A percentile compares a stretch with the other conserved stretches of the same genome.
phyloP scores from a whole-genome alignment of 2,329 filamentous ascomycete species.

The Calonectria pauciramosa region DNA sequence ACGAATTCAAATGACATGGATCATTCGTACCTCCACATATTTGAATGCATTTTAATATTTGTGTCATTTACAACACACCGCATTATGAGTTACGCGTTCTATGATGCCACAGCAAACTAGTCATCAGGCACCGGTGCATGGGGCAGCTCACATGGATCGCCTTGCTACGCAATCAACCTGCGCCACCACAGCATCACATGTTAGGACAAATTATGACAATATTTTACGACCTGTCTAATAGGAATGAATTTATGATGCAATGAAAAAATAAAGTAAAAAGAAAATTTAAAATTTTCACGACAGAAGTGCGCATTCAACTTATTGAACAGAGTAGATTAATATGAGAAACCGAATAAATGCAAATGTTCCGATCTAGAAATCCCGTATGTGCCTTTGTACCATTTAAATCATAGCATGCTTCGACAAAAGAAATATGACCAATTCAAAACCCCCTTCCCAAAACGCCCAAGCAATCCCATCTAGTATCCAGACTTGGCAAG shows the following conservation, averaged over 20 bases:
- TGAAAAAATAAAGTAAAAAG: too few species aligned
- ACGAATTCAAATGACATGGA: neutral
- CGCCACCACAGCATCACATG: neutral
- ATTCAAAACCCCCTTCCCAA: neutral
- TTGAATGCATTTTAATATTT: neutral
- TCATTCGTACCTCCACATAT: neutral
- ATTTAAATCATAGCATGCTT: neutral
- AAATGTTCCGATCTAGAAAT: neutral
- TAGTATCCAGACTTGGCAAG: slow-evolving; percentile 43
- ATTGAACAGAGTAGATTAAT: neutral
- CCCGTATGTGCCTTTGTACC: neutral
- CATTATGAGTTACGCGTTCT: neutral
- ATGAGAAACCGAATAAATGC: neutral
- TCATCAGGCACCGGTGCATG: neutral
- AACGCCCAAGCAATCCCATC: neutral
- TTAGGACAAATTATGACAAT: neutral
- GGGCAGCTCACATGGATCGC: neutral
- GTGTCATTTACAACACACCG: neutral
- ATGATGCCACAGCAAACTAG: neutral
- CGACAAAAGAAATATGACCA: neutral
- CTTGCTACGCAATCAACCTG: neutral
- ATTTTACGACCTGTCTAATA: neutral
- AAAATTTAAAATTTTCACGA: neutral
- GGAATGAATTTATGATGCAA: too few species aligned
- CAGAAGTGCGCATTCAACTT: neutral